Base-by-base conservation (phyloP, 805 yeast genomes). In the Schwanniomyces pseudopolymorphus region DNA sequence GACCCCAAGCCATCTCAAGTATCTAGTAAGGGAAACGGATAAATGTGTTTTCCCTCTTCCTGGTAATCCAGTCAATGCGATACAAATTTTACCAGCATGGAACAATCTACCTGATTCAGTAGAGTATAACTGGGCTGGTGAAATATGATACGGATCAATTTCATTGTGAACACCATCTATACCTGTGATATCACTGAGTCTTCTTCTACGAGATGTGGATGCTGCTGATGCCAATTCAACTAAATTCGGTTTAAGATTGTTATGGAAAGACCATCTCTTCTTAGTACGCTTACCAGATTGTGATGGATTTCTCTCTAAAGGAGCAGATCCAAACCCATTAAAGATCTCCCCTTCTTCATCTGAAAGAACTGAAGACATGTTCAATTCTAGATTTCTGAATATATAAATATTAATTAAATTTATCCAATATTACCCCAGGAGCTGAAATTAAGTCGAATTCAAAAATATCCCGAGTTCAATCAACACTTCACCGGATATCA, bases 41-140 rank as follows among this genome's bases (percentile, higher is more conserved):
- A 92, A 74, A 62, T 90, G 89, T 1, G 99, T 94, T 63, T 94
- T 94, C 2, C 98, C 97, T 40, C 98, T 78, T 1, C 97, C 98
- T 2, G 99, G 98, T 49, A 91, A 74, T 0, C 99, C 99, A 4
- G 88, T 92, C 54, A 94, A 76, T 3, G 87, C 89, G 44, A 94
- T 85, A 56, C 96, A 82, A 38, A 94, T 83, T 57, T 89, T 87
- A 3, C 99, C 99, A 4, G 99, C 98, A 59, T 94, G 98, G 70
- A 89, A 94, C 57, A 94, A 74, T 52, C 89, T 79, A 0, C 99
- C 99, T 0, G 91, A 82, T 47, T 89, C 96, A 0, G 98, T 92
- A 10, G 95, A 84, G 64, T 92, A 92, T 39, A 91, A 72, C 67
- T 92, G 99, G 0, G 96, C 97, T 1, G 97, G 97, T 2, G 94